Base-by-base conservation (phyloP, 148 eudicot genomes). In the Euryodendron excelsum region DNA sequence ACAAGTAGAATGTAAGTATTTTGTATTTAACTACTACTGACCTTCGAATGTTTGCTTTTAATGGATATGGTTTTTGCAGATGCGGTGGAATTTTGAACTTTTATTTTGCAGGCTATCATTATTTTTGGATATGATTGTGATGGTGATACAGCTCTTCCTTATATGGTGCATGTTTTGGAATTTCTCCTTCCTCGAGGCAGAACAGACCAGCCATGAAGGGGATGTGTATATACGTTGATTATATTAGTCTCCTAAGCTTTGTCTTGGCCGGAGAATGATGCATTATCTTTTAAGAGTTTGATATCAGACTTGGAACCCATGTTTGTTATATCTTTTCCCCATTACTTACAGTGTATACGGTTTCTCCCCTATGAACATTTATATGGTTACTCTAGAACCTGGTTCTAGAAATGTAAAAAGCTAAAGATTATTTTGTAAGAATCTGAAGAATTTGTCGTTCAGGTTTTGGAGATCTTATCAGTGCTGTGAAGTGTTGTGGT, bases 21-120 rank as follows among this genome's bases (percentile, higher is more conserved):
- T 73, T 33, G 59, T 44, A 3, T 67, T 52, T 28, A n/a, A 31
- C 63, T 15, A 1, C 17, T 41, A 23, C 48, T 68, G 4, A 10
- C 39, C 37, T n/a, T 60, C 2, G 31, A 12, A 30, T 64, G 11
- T 31, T 48, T 25, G 20, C 52, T 47, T 67, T 5, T 25, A 55
- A 20, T 52, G 62, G 33, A 25, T n/a, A 15, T 67, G 27, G 23
- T 41, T 52, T 36, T 53, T 15, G 20, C 27, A 9, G 59, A 34
- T 36, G 31, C 21, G 50, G 37, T 27, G 30, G 6, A 67, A 68
- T 34, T 69, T 17, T 13, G 25, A 76, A 41, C 18, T 27, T 2
- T 2, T 5, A 4, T 45, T 76, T n/a, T 81, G 62, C 79, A 81
- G 83, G 83, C 74, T 30, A 41, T 70, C 39, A 53, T 69, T 75